These are phyloP conservation scores for Nigrospora osmanthi DNA, from an alignment of 2,329 filamentous ascomycete genomes.

Conservation along the genomic window DNA sequence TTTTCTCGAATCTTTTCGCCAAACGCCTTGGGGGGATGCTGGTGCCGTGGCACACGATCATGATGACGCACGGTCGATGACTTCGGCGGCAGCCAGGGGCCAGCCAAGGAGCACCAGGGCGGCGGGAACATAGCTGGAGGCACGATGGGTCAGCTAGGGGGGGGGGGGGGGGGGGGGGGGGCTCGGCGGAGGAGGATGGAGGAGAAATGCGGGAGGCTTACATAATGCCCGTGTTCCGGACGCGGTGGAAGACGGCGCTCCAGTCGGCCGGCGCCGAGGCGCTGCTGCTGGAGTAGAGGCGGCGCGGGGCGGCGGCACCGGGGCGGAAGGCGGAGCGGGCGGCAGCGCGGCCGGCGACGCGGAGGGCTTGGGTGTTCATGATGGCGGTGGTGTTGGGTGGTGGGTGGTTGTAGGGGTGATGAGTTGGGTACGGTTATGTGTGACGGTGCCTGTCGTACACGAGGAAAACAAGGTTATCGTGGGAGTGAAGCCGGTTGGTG, in stretches of 20 bases:
- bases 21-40: too few relatives aligned
- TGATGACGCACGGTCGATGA: neutral
- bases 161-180: neutral
- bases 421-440: neutral
- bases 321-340: neutral
- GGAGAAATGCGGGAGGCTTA: neutral
- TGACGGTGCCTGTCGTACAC: neutral
- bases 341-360: neutral
- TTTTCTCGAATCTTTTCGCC: too few relatives aligned
- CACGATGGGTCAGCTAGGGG: neutral
- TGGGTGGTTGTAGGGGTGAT: neutral
- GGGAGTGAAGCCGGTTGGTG: neutral
- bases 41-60: too few relatives aligned
- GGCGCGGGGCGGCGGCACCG: neutral
- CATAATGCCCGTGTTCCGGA: neutral
- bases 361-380: slow-evolving; percentile 1
- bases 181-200: neutral
- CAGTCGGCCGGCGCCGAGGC: neutral
- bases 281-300: neutral
- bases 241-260: neutral
- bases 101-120: neutral
- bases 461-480: neutral
- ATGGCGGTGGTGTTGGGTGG: neutral
- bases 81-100: neutral
- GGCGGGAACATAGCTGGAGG: neutral